Evolutionary conservation across 2,329 filamentous ascomycete genomes (phyloP), one percentile per base, ranked within the genome.

Genomic region (Drechslerella dactyloides): DNA sequence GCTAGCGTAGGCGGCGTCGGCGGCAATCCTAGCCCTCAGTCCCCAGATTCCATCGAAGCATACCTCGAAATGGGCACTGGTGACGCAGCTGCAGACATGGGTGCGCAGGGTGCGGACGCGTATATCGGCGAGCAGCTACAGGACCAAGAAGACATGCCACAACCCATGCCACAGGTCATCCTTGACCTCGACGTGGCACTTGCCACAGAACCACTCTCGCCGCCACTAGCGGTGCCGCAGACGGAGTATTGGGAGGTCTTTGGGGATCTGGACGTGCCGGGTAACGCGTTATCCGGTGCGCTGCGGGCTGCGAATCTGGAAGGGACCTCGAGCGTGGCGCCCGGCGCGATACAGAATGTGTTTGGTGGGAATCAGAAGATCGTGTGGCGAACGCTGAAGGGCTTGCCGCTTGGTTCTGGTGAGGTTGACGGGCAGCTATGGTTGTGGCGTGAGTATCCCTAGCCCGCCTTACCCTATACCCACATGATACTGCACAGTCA

Each of bases 171-270:
- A 15, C 42, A 33, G 27, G 27, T 33, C 15, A n/a, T 51, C 3
- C 11, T 62, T n/a, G 52, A 69, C 4, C 10, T 62, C 17, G 40
- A 53, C 27, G 40, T 6, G 40, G 13, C 17, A 13, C 13, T 15
- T 13, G 40, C 5, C 3, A 13, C 5, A 44, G 44, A 21, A 11
- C 6, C 27, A 53, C 19, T 30, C 19, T 17, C 23, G 7, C 55
- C 27, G 51, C n/a, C n/a, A n/a, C n/a, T n/a, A n/a, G 6, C 15
- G 30, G 51, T 11, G 21, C 17, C 27, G 30, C 44, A 70, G n/a
- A n/a, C n/a, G n/a, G n/a, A n/a, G 27, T 27, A 44, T 15, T 70
- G 65, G 65, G 65, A 70, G n/a, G 4, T 70, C 6, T 70, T 70
- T 33, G 65, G 33, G 1, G 54, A 52, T n/a, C 15, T 4, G 27